Percentiles rank a stretch among this genome's conserved stretches.
These are phyloP conservation scores for Trypanosoma caninum DNA, from an alignment of 208 protist genomes.

Conservation along the genomic window DNA sequence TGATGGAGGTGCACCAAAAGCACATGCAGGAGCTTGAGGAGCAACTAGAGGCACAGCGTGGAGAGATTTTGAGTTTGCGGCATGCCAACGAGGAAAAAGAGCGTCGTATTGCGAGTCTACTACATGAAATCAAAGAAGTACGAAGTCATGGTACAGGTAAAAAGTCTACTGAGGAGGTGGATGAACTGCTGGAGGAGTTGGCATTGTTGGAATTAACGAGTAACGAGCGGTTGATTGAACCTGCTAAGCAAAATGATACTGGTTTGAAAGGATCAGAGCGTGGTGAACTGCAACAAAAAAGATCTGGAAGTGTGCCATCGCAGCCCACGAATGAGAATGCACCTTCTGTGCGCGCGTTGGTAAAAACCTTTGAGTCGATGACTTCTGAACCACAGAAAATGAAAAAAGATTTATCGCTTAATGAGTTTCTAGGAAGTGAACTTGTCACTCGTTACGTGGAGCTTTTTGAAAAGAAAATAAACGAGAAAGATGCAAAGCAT, in stretches of 20 bases:
- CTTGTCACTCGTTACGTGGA: not conserved
- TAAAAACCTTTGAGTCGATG: conserved; percentile 14
- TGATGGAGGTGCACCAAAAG: conserved; percentile 69
- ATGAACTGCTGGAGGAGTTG: conserved; percentile 54
- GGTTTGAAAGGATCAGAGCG: conserved; percentile 13
- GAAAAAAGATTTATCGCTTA: not conserved
- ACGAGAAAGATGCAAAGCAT: no score
- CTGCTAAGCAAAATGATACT: conserved; percentile 24
- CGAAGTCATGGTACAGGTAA: conserved; percentile 3
- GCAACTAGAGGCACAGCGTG: conserved; percentile 42
- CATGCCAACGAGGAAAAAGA: conserved; percentile 67
- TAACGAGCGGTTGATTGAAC: conserved; percentile 26
- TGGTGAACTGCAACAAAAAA: conserved; percentile 1
- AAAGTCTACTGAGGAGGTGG: conserved; percentile 25
- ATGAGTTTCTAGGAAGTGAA: not conserved
- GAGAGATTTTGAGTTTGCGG: conserved; percentile 54
- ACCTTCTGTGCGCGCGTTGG: conserved; percentile 14
- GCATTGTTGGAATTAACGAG: conserved; percentile 62
- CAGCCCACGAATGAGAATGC: not conserved
- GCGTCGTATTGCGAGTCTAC: conserved; percentile 48
- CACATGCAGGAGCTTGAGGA: conserved; percentile 65
- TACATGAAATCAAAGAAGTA: conserved; percentile 45
- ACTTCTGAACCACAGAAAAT: not conserved
- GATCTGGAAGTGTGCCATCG: conserved; percentile 13
- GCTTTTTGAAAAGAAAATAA: not conserved